Evolutionary conservation across 768 basidiomycete genomes (phyloP), one percentile per base, ranked within the genome.

Genomic region (Cubamyces sp.): DNA sequence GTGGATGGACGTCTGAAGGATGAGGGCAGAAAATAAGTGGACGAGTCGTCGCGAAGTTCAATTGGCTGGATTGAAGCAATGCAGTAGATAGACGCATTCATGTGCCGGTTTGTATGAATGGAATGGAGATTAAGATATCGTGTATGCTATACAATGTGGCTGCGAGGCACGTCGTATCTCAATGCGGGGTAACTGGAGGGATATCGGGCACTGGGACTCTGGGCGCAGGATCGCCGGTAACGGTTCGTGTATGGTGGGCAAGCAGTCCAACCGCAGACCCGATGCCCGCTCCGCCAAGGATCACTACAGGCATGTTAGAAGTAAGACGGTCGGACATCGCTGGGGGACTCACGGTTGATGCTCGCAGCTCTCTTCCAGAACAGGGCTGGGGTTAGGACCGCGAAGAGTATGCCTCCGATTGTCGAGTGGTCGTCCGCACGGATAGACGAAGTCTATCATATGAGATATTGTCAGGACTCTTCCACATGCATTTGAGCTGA

Each of bases 351-450:
- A 92, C 91, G 68, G 66, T 91, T 84, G n/a, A 86, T 74, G 16
- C 79, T 71, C 37, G 74, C 78, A 34, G 88, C 89, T 55, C 82
- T 81, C 51, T 83, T 91, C 89, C 90, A 93, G 52, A 92, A 78
- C 28, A 92, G 54, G 3, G 90, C 87, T 3, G 92, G 87, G 4
- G 81, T 82, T 3, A 92, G 70, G 15, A 88, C 81, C 16, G 82
- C 83, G 59, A 80, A 82, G 21, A 94, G 73, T 49, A 92, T 68
- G 19, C 81, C 80, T 25, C 92, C 92, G 48, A 93, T 89, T 1
- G 84, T 91, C 21, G 89, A 81, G 69, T 91, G 87, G 71, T 93
- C 92, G 57, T 91, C 85, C 49, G 81, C 79, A 64, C 90, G 78
- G 54, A 90, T 73, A 21, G 82, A 79, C 43, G 78, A 75, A 15